Base-by-base conservation (phyloP, 2,329 filamentous ascomycete species). In the Paraconiothyrium sp. region DNA sequence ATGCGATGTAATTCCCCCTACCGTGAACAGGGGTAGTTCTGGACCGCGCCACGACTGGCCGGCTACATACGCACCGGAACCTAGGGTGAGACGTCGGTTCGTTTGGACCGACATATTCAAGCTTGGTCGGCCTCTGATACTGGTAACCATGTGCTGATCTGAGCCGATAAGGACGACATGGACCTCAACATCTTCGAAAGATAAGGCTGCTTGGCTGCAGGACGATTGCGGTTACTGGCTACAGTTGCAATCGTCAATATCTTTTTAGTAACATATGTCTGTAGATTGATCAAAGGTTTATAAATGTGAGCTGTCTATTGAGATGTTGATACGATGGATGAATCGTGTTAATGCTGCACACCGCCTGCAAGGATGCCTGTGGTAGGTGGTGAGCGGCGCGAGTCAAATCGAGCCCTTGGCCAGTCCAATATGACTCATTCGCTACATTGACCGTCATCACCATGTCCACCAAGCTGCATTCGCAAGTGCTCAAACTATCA, bases 131-230 rank as follows among this genome's bases (percentile, higher is more conserved):
- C 16, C 11, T 9, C 20, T 44, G 41, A 44, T 44, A n/a, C 6
- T 44, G 13, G 46, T 16, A 49, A 3, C 27, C 20, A 34, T 4
- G 10, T 34, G 16, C 27, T 30, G 27, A 49, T 4, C 5, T 49
- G 27, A 49, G 16, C 30, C 27, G 47, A 49, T 49, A 49, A 49
- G 47, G n/a, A n/a, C 34, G 27, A n/a, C 47, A 49, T 49, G 47
- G 47, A 27, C 30, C 47, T 49, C 47, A 10, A 27, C 47, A 24
- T 32, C 16, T 49, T 49, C 27, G 47, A 16, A 34, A 49, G 47
- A 49, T 49, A 49, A 49, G 47, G 27, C 27, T 49, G 27, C 47
- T 49, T 49, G 47, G 47, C 47, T 44, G 20, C 41, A 22, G 16
- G n/a, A 7, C 16, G 35, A 44, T 22, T 44, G 8, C 41, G 4